Evolutionary conservation across 2,329 filamentous ascomycete genomes (phyloP), one percentile per base, ranked within the genome.

Genomic region (Hypoxylon sp.): DNA sequence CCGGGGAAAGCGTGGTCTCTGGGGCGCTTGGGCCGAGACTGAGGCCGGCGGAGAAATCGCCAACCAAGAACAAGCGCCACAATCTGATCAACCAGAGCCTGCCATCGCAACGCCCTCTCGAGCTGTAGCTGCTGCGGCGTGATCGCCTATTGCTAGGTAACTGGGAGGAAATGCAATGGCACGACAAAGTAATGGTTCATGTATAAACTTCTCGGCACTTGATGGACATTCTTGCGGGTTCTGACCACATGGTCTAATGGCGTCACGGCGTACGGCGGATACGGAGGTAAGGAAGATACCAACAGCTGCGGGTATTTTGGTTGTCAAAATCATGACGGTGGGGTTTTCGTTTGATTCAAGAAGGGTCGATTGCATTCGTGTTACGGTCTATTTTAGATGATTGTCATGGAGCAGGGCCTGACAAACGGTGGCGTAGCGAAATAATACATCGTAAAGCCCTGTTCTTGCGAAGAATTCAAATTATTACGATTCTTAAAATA

Each of bases 11-110:
- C 89, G 93, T 74, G 95, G 93, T n/a, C 89, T 99, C 2, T 99
- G 96, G 95, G 96, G 95, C 57, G 90, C 91, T 38, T 99, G 96
- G 96, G 96, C 96, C 0, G 96, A 98, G 84, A 84, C 86, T 38
- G 88, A 90, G 77, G 88, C 88, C 48, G 88, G 88, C 64, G 88
- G 88, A 53, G 87, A 90, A 77, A 88, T 89, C 60, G 86, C 84
- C 11, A 79, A 82, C 64, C 81, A 87, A 51, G 80, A 84, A 72
- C 79, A 81, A 6, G 80, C 83, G 71, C 69, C 75, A 57, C 68
- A 74, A 59, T 23, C 53, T 49, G 74, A 71, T 49, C 74, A 80
- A 53, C 79, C 79, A 13, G 75, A 79, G 58, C 76, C 74, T 3
- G 77, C 79, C 4, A 76, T 80, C 17, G 74, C 76, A 13, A 75